Percentiles rank a stretch among this genome's conserved stretches.
phyloP scores from a whole-genome alignment of 2,329 filamentous ascomycete species.

The Decorospora gaudefroyi region DNA sequence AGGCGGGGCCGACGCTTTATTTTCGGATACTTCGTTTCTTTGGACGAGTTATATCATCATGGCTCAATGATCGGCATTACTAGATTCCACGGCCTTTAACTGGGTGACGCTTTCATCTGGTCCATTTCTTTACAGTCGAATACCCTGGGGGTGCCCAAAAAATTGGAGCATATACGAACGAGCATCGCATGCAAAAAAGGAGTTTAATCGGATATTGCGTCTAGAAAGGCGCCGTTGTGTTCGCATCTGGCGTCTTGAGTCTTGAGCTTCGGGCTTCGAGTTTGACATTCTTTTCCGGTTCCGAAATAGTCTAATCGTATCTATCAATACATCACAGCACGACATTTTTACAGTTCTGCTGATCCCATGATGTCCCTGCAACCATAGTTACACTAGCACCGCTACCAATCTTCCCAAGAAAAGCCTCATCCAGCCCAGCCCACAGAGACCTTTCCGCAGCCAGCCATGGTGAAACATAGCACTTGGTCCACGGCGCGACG shows the following conservation, averaged over 20 bases:
- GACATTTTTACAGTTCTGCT: background rate
- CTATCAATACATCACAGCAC: too few species aligned
- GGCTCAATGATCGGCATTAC: background rate
- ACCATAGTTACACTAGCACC: background rate
- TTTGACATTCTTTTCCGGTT: too few species aligned
- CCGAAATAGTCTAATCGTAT: slow-evolving; percentile 11
- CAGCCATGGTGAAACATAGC: slow-evolving; percentile 12
- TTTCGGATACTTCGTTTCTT: slow-evolving; percentile 1
- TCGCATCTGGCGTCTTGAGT: slow-evolving; percentile 1
- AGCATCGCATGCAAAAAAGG: slow-evolving; percentile 13
- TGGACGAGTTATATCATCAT: background rate
- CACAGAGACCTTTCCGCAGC: slow-evolving; percentile 3
- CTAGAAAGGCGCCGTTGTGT: slow-evolving; percentile 2
- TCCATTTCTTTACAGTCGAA: slow-evolving; percentile 16
- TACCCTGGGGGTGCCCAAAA: slow-evolving; percentile 25
- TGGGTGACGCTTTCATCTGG: slow-evolving; percentile 1
- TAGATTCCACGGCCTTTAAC: slow-evolving; percentile 1
- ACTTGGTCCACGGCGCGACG: too few species aligned
- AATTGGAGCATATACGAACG: slow-evolving; percentile 21
- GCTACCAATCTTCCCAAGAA: background rate
- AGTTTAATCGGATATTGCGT: slow-evolving; percentile 3
- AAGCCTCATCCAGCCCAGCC: background rate
- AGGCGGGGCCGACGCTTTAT: slow-evolving; percentile 3
- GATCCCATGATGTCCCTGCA: background rate
- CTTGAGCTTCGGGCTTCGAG: slow-evolving; percentile 1